Evolutionary conservation across 805 yeast species (phyloP).

Genomic region (Sugiyamaella mastotermitis): DNA sequence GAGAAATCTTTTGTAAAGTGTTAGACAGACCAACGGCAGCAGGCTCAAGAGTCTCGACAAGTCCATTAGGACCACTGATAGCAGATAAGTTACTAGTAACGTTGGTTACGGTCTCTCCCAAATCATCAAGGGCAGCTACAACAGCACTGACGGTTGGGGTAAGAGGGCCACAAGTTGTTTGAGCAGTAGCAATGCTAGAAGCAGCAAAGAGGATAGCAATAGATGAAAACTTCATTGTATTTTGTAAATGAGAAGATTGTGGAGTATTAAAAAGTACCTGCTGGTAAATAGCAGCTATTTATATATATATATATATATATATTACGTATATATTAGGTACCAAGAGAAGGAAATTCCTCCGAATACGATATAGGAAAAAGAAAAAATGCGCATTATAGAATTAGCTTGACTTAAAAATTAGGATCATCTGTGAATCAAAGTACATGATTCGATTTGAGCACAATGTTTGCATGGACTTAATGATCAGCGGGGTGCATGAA

Average conservation of each 20-base stretch:
- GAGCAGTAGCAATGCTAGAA: constrained; percentile 5
- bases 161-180: constrained; percentile 6
- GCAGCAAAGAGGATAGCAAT: constrained; percentile 5
- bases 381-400: no score
- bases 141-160: constrained; percentile 4
- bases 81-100: not conserved
- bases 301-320: no score
- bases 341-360: no score
- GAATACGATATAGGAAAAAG: no score
- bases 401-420: no score
- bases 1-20: not conserved
- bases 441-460: not conserved
- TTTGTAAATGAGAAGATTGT: constrained; percentile 1
- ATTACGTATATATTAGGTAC: no score
- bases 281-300: not conserved
- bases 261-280: not conserved
- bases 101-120: constrained; percentile 3
- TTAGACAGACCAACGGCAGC: constrained; percentile 2
- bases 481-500: no score
- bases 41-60: constrained; percentile 5
- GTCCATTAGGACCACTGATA: not conserved
- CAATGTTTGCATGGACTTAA: no score
- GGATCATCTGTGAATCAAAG: not conserved
- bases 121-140: constrained; percentile 3
- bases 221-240: constrained; percentile 7